phyloP scores from a whole-genome alignment of 225 moss, liverwort and hornwort species.

The Ulota crispa region DNA sequence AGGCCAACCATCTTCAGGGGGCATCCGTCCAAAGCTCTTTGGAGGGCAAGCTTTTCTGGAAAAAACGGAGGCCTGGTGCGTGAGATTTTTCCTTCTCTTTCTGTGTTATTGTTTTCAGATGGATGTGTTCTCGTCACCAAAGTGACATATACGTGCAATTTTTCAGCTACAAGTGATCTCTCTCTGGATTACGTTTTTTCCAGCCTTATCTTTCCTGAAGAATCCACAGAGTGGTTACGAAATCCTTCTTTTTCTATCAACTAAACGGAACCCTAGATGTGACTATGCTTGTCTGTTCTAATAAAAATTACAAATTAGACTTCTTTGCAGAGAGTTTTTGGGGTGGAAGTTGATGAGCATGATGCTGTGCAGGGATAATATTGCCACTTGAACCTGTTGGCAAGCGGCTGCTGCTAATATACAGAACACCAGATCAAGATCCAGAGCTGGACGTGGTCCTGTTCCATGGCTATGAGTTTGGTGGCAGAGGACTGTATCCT shows the following conservation, averaged over 20 bases:
- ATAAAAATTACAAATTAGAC: neutral
- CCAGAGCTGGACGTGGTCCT: slow-evolving; percentile 40
- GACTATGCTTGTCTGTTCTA: neutral
- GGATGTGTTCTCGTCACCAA: neutral
- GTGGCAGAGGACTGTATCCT: slow-evolving; percentile 17
- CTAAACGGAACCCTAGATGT: neutral
- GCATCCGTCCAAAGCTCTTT: slow-evolving; percentile 14
- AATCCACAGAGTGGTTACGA: neutral
- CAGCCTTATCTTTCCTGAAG: neutral
- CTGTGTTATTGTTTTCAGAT: neutral
- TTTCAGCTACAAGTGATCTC: neutral
- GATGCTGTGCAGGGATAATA: slow-evolving; percentile 26
- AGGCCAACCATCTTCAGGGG: neutral
- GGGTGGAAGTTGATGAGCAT: neutral
- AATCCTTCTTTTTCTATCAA: neutral
- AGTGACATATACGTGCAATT: neutral
- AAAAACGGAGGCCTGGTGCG: slow-evolving; percentile 12
- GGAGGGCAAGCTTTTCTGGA: slow-evolving; percentile 22
- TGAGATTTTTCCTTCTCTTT: neutral
- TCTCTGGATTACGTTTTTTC: neutral
- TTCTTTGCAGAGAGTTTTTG: neutral
- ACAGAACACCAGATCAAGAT: neutral
- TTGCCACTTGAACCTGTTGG: slow-evolving; percentile 18
- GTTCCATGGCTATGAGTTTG: slow-evolving; percentile 52
- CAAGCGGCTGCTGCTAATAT: slow-evolving; percentile 36